Evolutionary conservation across 805 yeast species (phyloP), one percentile per base, ranked within the genome.

Genomic region (Dipodascus albidus): DNA sequence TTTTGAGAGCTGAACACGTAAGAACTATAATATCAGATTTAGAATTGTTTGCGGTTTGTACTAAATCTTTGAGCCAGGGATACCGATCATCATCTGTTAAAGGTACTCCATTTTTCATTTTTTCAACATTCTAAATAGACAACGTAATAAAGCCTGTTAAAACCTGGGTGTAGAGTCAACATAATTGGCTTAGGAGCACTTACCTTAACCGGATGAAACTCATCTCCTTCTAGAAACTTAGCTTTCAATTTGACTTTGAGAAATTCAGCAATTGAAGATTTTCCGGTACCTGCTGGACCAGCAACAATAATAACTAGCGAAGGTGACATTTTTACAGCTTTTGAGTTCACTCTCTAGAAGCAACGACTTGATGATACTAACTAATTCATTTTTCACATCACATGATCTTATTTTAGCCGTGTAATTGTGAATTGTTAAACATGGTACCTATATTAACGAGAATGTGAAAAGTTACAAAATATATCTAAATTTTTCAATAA

Each of bases 281-380:
- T 93, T 0, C 99, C 99, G 1, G 96, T 85, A 6, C 98, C 98
- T 0, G 96, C 90, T 0, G 98, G 96, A 0, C 99, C 99, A 11
- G 95, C 96, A 6, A 89, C 81, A 31, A 60, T 50, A 1, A 57
- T 55, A n/a, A 49, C 47, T 9, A 53, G 53, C 38, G 31, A 17
- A 8, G 49, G 27, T 20, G 24, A 9, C 31, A 23, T 47, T 47
- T n/a, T n/a, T 15, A 19, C n/a, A 11, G 49, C 38, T 19, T 48
- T 15, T 15, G 8, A 21, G 22, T 15, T 50, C 50, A 50, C 11
- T 11, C 41, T 14, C 15, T 33, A 11, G n/a, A n/a, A n/a, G 41
- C n/a, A n/a, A 33, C 11, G n/a, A 33, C n/a, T 11, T 11, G 11
- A n/a, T 11, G 41, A n/a, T 33, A 33, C n/a, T 33, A 33, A n/a